Evolutionary conservation across 352 stramenopile species (phyloP), one percentile per base, ranked within the genome.

Genomic region (Phytophthora hibernalis): DNA sequence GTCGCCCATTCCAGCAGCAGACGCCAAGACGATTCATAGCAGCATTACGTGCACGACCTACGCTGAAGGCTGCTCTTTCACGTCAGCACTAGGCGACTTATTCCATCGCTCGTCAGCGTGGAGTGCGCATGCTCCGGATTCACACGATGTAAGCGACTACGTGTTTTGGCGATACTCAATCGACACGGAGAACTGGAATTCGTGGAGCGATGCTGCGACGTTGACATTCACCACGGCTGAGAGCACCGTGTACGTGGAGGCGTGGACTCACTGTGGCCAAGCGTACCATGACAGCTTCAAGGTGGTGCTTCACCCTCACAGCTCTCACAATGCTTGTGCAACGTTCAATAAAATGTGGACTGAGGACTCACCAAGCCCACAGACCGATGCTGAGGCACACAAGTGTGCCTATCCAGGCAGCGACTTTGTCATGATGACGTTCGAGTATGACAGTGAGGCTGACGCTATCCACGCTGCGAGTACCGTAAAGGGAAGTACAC

Each of bases 161-260:
- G 57, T 72, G 16, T 88, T 79, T 56, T 92, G 82, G 82, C 76
- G 82, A 24, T 91, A 87, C 67, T 48, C 57, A 5, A 24, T 72
- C 16, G 37, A 43, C 30, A 59, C 43, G 10, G 65, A 58, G 26
- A 43, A 50, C 43, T 68, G 58, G 65, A 21, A 59, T 13, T 2
- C 20, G 5, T 72, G 65, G 65, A 51, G 49, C 31, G 21, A 67
- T n/a, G 12, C 9, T 2, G 37, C 24, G 5, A 3, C 15, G 9
- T 52, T 77, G 18, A 72, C 28, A 11, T 87, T 86, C 31, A 54
- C 37, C 2, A 26, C 50, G 3, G 28, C 70, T 4, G 51, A 77
- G 33, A 77, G 64, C 11, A 66, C 68, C 26, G 68, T 89, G 52
- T 75, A 53, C 24, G 22, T 90, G 24, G 77, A 90, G 45, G 79